Evolutionary conservation across 1,284 basidiomycete genomes (phyloP), one percentile per base, ranked within the genome.

Genomic region (Cystobasidium pallidum): DNA sequence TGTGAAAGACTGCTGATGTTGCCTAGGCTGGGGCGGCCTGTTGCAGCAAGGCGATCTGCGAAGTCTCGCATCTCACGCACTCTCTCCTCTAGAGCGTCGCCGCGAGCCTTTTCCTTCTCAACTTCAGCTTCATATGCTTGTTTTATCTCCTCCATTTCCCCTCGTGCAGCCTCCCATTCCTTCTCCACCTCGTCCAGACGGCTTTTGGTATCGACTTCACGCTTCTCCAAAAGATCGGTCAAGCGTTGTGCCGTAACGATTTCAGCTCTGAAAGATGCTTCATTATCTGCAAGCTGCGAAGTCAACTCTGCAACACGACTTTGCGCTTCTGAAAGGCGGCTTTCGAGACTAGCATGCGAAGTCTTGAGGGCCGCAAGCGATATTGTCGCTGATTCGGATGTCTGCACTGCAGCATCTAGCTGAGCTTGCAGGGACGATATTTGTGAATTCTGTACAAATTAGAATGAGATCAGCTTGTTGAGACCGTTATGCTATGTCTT

Each of bases 161-260:
- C 87, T 10, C 88, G 86, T 4, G 91, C 85, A 17, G 83, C 84
- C 36, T 88, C 87, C 87, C 89, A 92, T 75, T 92, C 89, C 59
- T 82, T 83, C 80, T 94, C 91, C 73, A 94, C 87, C 57, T 84
- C 84, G 43, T 91, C 87, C 2, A 93, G 88, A 61, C 92, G 86
- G 47, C 86, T 85, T 81, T 89, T 89, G 17, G 89, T 86, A 75
- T 92, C 88, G 52, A 86, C 86, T 80, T 93, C 91, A 34, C 92
- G 85, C 73, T 88, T 88, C 78, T 94, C 91, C 84, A 94, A 88
- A 83, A 93, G 86, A 19, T 84, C 82, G 21, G 91, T 87, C 19
- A 94, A 83, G 47, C 91, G 84, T 70, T 86, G 86, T 75, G 92
- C 83, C 17, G 87, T 86, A 34, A 85, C 86, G 0, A 88, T 87